Conservation (phyloP, 805 yeast species). For the Yamadazyma laniorum region DNA sequence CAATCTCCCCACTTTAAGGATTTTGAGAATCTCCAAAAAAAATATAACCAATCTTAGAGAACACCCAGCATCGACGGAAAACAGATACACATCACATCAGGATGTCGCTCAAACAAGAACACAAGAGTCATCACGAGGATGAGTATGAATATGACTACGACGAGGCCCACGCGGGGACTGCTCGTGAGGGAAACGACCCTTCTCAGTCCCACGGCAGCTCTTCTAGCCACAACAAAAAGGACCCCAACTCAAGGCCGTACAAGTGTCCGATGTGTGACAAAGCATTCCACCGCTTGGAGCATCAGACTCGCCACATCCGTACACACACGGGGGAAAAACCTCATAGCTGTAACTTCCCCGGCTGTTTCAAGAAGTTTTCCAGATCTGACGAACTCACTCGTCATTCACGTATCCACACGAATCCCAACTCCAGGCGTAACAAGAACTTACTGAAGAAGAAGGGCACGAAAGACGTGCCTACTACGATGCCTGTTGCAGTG, state of each 20-base stretch:
- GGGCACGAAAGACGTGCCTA: conserved; percentile 1
- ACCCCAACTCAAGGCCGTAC: conserved; percentile 50
- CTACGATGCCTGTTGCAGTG: background rate
- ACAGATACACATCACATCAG: background rate
- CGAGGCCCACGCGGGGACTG: background rate
- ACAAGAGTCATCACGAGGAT: conserved; percentile 1
- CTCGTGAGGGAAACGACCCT: background rate
- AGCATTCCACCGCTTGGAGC: conserved; percentile 74
- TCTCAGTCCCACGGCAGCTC: background rate
- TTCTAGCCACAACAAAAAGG: conserved; percentile 19
- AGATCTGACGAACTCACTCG: conserved; percentile 74
- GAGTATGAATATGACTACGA: background rate
- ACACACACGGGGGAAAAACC: conserved; percentile 85
- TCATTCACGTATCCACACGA: conserved; percentile 69
- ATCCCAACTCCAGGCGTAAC: conserved; percentile 65
- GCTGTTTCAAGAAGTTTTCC: conserved; percentile 65
- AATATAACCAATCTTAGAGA: background rate
- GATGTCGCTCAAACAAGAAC: conserved; percentile 7
- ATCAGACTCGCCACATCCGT: conserved; percentile 74
- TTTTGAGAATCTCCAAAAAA: background rate
- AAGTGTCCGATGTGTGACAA: conserved; percentile 72
- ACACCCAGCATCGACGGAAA: no score
- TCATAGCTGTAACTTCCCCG: conserved; percentile 70
- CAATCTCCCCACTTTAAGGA: conserved; percentile 9
- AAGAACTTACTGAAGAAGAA: conserved; percentile 34